These are phyloP conservation scores for Myriosclerotinia scirpicola DNA, from an alignment of 2,329 filamentous ascomycete species.

Conservation along the genomic window DNA sequence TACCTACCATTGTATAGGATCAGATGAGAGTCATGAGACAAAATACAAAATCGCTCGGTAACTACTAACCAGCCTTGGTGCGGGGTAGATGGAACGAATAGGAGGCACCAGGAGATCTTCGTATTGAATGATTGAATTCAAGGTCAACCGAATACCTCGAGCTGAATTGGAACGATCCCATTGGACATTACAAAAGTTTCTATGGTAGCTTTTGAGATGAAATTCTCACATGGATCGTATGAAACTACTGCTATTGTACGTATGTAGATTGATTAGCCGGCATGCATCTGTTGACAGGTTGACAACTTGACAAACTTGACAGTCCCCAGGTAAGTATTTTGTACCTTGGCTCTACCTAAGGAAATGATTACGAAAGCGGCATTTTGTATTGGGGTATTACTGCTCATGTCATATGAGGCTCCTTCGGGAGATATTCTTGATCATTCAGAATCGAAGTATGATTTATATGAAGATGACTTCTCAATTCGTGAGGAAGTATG, in stretches of 20 bases:
- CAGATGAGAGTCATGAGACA: conserved; percentile 10
- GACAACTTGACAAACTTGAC: too few species aligned
- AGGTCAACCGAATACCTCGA: not conserved
- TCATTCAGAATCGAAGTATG: not conserved
- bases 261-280: conserved; percentile 1
- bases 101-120: not conserved
- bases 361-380: not conserved
- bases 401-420: not conserved
- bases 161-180: not conserved
- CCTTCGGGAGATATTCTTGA: not conserved
- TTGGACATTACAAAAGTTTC: conserved; percentile 10
- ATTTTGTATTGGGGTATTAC: not conserved
- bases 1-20: conserved; percentile 9
- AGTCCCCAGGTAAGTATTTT: not conserved
- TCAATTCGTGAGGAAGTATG: not conserved
- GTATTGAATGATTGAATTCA: not conserved
- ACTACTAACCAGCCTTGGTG: conserved; percentile 2
- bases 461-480: not conserved
- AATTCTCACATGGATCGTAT: not conserved
- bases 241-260: not conserved
- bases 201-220: conserved; percentile 11
- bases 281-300: not conserved
- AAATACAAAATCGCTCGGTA: conserved; percentile 7
- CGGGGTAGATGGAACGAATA: conserved; percentile 13
- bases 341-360: conserved; percentile 5